phyloP scores from a whole-genome alignment of 257 asterid genomes.

The Phtheirospermum japonicum region DNA sequence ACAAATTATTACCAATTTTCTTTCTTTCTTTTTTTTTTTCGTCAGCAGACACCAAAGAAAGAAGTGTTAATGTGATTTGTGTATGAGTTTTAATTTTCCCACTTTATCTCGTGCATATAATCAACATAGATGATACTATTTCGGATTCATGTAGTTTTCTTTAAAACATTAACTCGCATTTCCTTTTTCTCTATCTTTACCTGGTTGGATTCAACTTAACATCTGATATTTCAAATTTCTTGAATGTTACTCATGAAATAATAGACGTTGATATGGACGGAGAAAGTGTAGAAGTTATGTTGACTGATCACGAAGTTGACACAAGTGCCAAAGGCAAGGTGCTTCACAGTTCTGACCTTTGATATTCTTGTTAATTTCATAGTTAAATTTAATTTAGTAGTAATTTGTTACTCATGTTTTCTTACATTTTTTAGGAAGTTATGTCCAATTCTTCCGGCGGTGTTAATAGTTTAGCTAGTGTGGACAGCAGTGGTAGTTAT shows the following conservation, averaged over 20 bases:
- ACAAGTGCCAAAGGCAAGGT: conserved; percentile 68
- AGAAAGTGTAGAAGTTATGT: conserved; percentile 38
- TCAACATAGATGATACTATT: not conserved
- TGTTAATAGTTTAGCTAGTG: conserved; percentile 31
- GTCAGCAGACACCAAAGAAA: too few species aligned
- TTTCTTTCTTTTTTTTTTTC: too few species aligned
- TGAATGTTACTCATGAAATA: conserved; percentile 65
- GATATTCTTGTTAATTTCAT: too few species aligned
- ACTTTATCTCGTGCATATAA: not conserved
- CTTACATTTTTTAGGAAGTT: too few species aligned
- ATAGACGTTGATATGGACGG: too few species aligned
- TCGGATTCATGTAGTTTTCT: too few species aligned
- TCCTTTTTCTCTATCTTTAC: not conserved
- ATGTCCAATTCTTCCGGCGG: conserved; percentile 35
- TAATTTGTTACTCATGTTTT: too few species aligned
- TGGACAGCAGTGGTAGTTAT: conserved; percentile 19
- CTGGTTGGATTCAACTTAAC: conserved; percentile 23
- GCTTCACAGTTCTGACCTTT: conserved; percentile 21
- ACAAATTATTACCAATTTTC: too few species aligned
- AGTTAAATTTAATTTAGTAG: too few species aligned
- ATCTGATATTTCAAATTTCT: conserved; percentile 16
- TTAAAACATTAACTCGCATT: too few species aligned
- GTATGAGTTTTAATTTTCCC: not conserved
- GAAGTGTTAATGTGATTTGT: too few species aligned
- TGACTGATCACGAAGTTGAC: conserved; percentile 36